Conservation (phyloP, 106 monocot genomes). For the Allium cepa region DNA sequence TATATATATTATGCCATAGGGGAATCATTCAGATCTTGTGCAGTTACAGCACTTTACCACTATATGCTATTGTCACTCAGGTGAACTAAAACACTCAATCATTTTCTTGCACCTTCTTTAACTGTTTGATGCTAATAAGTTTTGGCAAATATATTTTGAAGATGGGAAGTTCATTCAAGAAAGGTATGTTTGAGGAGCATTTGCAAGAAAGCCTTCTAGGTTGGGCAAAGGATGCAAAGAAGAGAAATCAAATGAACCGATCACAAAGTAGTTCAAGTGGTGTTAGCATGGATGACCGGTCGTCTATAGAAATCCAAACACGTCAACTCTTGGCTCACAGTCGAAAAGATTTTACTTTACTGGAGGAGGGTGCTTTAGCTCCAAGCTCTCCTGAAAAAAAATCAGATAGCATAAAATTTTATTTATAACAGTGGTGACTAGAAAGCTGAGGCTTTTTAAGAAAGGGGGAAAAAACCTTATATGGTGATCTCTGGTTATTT, state of each 20-base stretch:
- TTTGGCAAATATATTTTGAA: background rate
- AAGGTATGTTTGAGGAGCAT: constrained; percentile 59
- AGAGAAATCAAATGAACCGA: constrained; percentile 9
- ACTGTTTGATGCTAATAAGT: background rate
- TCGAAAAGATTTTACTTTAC: background rate
- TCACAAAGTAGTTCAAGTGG: background rate
- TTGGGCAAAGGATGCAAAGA: constrained; percentile 57
- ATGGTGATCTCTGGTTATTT: too few species aligned
- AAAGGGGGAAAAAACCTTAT: too few species aligned
- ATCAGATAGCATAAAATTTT: too few species aligned
- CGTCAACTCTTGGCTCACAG: background rate
- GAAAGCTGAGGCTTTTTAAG: too few species aligned
- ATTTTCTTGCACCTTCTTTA: too few species aligned
- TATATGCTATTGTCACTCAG: constrained; percentile 56
- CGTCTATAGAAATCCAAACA: constrained; percentile 3
- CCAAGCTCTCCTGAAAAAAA: too few species aligned
- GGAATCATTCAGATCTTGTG: constrained; percentile 42
- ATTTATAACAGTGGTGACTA: too few species aligned
- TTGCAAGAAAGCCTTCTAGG: constrained; percentile 49
- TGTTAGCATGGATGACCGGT: background rate
- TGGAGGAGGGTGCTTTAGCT: constrained; percentile 10
- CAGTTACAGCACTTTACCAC: constrained; percentile 55
- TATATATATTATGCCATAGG: constrained; percentile 12
- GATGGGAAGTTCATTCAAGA: constrained; percentile 80
- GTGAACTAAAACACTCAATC: constrained; percentile 7